phyloP scores from a whole-genome alignment of 352 stramenopile species.

The Pythium utonaiense region DNA sequence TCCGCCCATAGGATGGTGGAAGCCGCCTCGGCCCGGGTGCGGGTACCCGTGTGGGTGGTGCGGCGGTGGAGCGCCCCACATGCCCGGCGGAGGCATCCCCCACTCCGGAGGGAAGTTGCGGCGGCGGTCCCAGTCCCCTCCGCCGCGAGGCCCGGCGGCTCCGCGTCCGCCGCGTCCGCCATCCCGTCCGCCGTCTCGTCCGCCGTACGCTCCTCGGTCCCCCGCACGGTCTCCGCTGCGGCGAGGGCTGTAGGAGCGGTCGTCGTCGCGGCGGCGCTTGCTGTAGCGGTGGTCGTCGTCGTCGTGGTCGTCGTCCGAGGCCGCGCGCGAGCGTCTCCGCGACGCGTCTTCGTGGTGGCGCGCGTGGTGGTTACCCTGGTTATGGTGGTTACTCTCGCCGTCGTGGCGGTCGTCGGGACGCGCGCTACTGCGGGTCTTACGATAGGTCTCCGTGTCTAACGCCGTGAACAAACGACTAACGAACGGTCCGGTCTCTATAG shows the following conservation, averaged over 20 bases:
- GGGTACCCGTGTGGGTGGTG: slow-evolving; percentile 22
- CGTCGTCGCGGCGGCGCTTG: slow-evolving; percentile 44
- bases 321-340: slow-evolving; percentile 31
- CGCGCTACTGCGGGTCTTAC: slow-evolving; percentile 6
- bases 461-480: slow-evolving; percentile 69
- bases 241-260: slow-evolving; percentile 20
- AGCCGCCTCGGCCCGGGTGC: slow-evolving; percentile 35
- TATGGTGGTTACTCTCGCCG: no score
- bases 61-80: slow-evolving; percentile 47
- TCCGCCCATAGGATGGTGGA: slow-evolving; percentile 39
- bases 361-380: slow-evolving; percentile 5
- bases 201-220: slow-evolving; percentile 18
- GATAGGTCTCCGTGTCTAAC: slow-evolving; percentile 57
- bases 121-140: slow-evolving; percentile 28
- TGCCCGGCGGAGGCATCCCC: slow-evolving; percentile 59
- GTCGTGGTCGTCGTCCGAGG: slow-evolving; percentile 55
- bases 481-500: slow-evolving; percentile 68
- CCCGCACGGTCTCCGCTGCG: slow-evolving; percentile 18
- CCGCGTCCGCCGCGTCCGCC: neutral
- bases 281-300: slow-evolving; percentile 50
- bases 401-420: slow-evolving; percentile 2
- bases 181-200: slow-evolving; percentile 14
- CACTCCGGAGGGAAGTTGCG: slow-evolving; percentile 66
- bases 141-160: neutral
- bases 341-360: slow-evolving; percentile 22